Base-by-base conservation (phyloP, 768 basidiomycete genomes). In the Cystofilobasidium capitatum region DNA sequence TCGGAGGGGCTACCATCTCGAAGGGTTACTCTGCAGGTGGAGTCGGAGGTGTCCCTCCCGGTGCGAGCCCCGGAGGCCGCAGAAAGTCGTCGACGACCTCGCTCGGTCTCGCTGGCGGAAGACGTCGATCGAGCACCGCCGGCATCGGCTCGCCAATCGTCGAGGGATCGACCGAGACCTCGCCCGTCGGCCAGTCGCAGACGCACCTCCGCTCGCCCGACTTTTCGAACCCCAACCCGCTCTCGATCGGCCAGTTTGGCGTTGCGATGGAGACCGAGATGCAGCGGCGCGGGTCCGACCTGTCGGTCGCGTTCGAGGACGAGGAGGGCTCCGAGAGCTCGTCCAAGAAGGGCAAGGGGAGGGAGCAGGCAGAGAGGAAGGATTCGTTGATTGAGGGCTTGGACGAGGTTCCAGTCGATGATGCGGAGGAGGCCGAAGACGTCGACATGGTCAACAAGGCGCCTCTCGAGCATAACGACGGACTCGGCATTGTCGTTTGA, bases 231-330 rank as follows among this genome's bases (percentile, higher is more conserved):
- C 29, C 29, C 51, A 61, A 61, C 17, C 40, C 59, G 42, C 59
- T 61, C 40, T 12, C 16, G n/a, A 61, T 61, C 40, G 59, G 59
- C 26, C 39, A 44, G 42, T 61, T 61, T 17, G 59, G 59, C 20
- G 59, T n/a, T 8, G 59, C 59, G 4, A 40, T 40, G 37, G 59
- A 61, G 26, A 26, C 5, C 22, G 59, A 61, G 59, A 40, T 40
- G 37, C 5, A 44, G 40, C 37, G 59, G 10, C 36, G 59, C 2
- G 40, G 16, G 59, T 22, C 17, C 13, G 51, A 33, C 13, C 51
- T 55, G 29, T 31, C 14, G 29, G 51, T 55, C 5, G 8, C 51
- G 7, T 55, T 55, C 31, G 51, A 55, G 29, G 51, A 55, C 6
- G 51, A 55, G 2, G 51, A 55, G 29, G 24, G 31, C 49, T n/a